Percentiles rank a stretch among this genome's conserved stretches.
These are phyloP conservation scores for Chrysoporthe austroafricana DNA, from an alignment of 2,329 filamentous ascomycete genomes.

Conservation along the genomic window DNA sequence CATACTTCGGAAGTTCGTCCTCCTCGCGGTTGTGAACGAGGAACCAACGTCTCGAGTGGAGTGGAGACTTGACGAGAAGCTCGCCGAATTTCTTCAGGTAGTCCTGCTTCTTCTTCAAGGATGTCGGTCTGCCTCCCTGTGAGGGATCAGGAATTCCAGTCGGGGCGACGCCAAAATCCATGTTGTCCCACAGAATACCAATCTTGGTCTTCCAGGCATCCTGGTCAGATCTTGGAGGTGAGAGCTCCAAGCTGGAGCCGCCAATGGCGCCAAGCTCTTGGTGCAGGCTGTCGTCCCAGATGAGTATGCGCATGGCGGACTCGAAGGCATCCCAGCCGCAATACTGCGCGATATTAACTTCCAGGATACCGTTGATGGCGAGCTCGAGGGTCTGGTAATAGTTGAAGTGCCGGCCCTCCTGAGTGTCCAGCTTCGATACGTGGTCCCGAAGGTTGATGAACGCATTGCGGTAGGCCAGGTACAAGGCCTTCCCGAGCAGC, in stretches of 20 bases:
- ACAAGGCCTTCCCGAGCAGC: constrained; percentile 21
- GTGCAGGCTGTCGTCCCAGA: constrained; percentile 18
- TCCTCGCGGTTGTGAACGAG: neutral
- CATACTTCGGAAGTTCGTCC: neutral
- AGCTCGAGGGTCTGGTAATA: constrained; percentile 20
- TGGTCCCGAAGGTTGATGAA: constrained; percentile 15
- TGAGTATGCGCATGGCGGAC: constrained; percentile 24
- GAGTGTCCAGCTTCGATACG: neutral
- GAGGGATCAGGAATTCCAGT: neutral
- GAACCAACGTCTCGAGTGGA: constrained; percentile 26
- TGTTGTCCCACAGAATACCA: neutral
- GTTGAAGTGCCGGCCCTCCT: constrained; percentile 21
- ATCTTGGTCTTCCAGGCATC: neutral
- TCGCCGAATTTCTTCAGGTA: constrained; percentile 7
- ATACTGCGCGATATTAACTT: constrained; percentile 9
- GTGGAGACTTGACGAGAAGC: constrained; percentile 21
- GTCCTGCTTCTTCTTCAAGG: neutral
- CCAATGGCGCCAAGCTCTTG: neutral
- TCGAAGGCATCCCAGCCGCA: constrained; percentile 27
- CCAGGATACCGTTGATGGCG: neutral
- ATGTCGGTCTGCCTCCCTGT: neutral
- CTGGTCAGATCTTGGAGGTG: neutral
- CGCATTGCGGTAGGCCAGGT: constrained; percentile 18
- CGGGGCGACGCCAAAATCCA: neutral
- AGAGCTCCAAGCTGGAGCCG: neutral